Base-by-base conservation (phyloP, 2,329 filamentous ascomycete species). In the Hymenoscyphus occultus region DNA sequence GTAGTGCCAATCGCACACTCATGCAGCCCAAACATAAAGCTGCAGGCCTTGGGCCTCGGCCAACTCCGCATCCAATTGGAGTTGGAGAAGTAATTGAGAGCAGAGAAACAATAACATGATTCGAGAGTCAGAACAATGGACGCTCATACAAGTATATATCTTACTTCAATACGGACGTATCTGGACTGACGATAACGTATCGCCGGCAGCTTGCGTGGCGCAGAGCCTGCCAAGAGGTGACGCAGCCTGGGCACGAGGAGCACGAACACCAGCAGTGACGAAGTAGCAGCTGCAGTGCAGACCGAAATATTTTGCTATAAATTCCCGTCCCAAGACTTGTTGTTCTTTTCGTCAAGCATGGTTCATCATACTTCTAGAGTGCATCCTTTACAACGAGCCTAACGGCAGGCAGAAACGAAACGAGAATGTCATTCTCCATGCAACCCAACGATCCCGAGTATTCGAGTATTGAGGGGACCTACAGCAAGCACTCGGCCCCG, bases 321-420 rank as follows among this genome's bases (percentile, higher is more conserved):
- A 54, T 22, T 3, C 48, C 28, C 2, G n/a, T 7, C 48, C 48
- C 48, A 54, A 51, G n/a, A 28, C 13, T 4, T 35, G 48, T 28
- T 22, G 2, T 12, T 6, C 14, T 10, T 28, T 54, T 19, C 10
- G 19, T 28, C 48, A 19, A 54, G 6, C 10, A 54, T 54, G 48
- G 22, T 12, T 54, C 13, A 4, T 22, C 3, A 10, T 22, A 13
- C 48, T 54, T 19, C n/a, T 19, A 28, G 48, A 28, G 48, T 54
- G 48, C 10, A 12, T 54, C 48, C 2, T 12, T 54, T 12, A 54
- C 2, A 51, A 19, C 42, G 42, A 48, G 45, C 19, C n/a, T 54
- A 22, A 54, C 13, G 19, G 48, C 48, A 54, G 48, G 48, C 48
- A 54, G 48, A 54, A 54, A 54, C 48, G 9, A 22, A 54, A 54